phyloP scores from a whole-genome alignment of 257 asterid species.

The Vinca minor region DNA sequence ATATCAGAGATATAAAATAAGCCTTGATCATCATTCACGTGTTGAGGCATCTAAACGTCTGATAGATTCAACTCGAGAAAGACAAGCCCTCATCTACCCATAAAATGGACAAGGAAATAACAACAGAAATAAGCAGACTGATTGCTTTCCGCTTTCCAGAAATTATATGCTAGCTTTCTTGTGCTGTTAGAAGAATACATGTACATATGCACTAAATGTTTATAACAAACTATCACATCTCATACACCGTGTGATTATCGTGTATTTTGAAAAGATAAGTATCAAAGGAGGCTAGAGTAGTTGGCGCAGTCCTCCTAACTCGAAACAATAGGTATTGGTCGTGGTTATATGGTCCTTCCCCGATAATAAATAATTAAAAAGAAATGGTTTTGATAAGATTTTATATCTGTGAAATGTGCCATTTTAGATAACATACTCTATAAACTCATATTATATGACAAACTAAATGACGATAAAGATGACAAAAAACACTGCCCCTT shows the following conservation, averaged over 20 bases:
- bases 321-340: too few species aligned
- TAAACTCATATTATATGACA: not conserved
- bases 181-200: not conserved
- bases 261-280: not conserved
- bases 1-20: not conserved
- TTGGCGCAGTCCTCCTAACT: too few species aligned
- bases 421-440: too few species aligned
- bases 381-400: too few species aligned
- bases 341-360: too few species aligned
- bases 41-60: not conserved
- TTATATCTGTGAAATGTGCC: too few species aligned
- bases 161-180: too few species aligned
- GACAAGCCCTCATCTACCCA: not conserved
- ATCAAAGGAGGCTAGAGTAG: too few species aligned
- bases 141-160: too few species aligned
- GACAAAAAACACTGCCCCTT: not conserved
- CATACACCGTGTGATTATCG: not conserved
- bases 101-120: not conserved
- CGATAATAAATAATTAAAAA: too few species aligned
- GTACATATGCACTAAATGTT: not conserved
- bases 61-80: not conserved
- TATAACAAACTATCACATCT: not conserved
- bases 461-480: not conserved
- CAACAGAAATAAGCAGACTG: not conserved
- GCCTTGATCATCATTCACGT: not conserved